Percentiles rank a stretch among this genome's conserved stretches.
These are phyloP conservation scores for Cafeteria roenbergensis DNA, from an alignment of 108 stramenopile species.

Conservation along the genomic window DNA sequence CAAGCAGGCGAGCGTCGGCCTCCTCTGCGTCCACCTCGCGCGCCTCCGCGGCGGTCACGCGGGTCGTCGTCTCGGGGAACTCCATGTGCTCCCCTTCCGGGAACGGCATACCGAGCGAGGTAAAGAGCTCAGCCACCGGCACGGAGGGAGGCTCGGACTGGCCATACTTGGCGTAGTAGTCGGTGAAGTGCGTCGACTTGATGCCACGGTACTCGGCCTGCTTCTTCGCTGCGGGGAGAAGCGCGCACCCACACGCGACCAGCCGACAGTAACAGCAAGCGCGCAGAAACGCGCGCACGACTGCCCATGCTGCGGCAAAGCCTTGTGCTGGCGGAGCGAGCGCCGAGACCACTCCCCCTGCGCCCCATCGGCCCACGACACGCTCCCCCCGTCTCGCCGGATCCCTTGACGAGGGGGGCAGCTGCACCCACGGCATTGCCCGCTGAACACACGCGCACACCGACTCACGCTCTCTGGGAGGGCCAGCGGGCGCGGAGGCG, in stretches of 20 bases:
- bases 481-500: too few species aligned
- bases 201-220: slow-evolving; percentile 57
- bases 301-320: slow-evolving; percentile 3
- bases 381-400: slow-evolving; percentile 48
- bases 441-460: too few species aligned
- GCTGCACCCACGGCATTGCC: too few species aligned
- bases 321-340: slow-evolving; percentile 18
- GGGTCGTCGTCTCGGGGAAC: slow-evolving; percentile 66
- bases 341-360: slow-evolving; percentile 8
- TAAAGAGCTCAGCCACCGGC: slow-evolving; percentile 36
- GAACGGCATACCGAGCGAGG: slow-evolving; percentile 24
- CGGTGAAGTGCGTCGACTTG: slow-evolving; percentile 70
- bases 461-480: too few species aligned
- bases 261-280: not conserved
- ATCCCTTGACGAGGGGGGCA: too few species aligned
- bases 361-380: slow-evolving; percentile 24
- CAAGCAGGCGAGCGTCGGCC: slow-evolving; percentile 61
- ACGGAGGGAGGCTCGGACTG: slow-evolving; percentile 93
- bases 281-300: not conserved
- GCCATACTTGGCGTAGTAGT: slow-evolving; percentile 74
- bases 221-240: slow-evolving; percentile 45
- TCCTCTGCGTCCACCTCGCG: slow-evolving; percentile 64
- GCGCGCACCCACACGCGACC: not conserved
- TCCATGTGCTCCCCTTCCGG: slow-evolving; percentile 76
- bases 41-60: slow-evolving; percentile 66